Evolutionary conservation across 2,329 filamentous ascomycete genomes (phyloP).

Genomic region (Arthroderma sp.): DNA sequence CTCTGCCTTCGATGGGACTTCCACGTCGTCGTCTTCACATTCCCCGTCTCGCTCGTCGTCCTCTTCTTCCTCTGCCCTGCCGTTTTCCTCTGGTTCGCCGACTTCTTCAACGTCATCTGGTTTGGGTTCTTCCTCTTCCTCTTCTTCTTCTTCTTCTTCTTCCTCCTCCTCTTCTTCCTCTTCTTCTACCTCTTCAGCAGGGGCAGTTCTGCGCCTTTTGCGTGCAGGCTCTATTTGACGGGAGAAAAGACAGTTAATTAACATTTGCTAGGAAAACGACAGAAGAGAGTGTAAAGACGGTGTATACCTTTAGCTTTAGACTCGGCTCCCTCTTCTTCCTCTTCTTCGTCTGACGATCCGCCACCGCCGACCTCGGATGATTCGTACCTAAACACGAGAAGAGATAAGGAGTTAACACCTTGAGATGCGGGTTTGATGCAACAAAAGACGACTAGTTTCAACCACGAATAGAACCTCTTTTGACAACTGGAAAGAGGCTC

Average conservation of each 20-base stretch:
- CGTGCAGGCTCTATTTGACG: neutral
- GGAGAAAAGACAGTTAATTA: neutral
- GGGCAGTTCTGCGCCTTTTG: conserved; percentile 2
- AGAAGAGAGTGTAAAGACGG: neutral
- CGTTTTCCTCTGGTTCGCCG: conserved; percentile 16
- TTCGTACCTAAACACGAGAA: too few species aligned
- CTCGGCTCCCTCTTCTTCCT: too few species aligned
- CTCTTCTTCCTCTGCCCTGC: conserved; percentile 16
- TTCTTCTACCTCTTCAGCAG: conserved; percentile 14
- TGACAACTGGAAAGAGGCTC: neutral
- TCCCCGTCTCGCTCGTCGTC: conserved; percentile 13
- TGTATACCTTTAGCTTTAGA: neutral
- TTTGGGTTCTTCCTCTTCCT: conserved; percentile 18
- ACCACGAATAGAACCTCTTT: too few species aligned
- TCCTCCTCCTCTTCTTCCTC: conserved; percentile 14
- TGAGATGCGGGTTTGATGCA: too few species aligned
- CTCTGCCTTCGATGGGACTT: conserved; percentile 1
- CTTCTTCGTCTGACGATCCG: too few species aligned
- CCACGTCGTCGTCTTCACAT: conserved; percentile 17
- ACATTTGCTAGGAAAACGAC: neutral
- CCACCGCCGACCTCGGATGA: too few species aligned
- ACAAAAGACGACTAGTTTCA: too few species aligned
- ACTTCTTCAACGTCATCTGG: conserved; percentile 14
- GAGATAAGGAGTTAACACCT: too few species aligned
- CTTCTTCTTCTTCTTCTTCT: conserved; percentile 13